Base-by-base conservation (phyloP, 1,284 basidiomycete species). In the Boletus smithii region DNA sequence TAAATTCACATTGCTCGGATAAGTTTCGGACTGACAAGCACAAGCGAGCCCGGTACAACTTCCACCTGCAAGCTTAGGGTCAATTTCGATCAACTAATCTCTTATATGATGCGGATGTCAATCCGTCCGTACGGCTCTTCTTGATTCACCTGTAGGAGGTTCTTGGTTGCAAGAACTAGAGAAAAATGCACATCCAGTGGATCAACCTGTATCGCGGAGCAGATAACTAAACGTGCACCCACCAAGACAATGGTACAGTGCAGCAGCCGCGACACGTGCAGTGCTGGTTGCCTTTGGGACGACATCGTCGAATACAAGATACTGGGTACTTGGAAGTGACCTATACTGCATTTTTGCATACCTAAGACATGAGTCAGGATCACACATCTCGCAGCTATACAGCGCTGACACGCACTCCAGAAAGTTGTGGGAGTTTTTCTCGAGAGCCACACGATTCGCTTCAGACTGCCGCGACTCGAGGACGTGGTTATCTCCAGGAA, bases 181-280 rank as follows among this genome's bases (percentile, higher is more conserved):
- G 33, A 38, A 23, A 37, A 39, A n/a, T n/a, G n/a, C 14, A 26
- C 16, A 38, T 24, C 48, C 24, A 32, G 17, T 23, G 22, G 8
- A n/a, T 22, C 13, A 14, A 36, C 29, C 18, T 10, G 20, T 9
- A 33, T 14, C n/a, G 6, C 29, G 10, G 16, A 23, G 14, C 29
- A 7, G 7, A 11, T 22, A 14, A 23, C 32, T n/a, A 13, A 8
- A n/a, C 44, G 31, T 22, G 23, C 11, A 68, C 79, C 42, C 49
- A 88, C 87, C 85, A 42, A 90, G 73, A 62, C 85, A 88, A 54
- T 91, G 87, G 67, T 91, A 88, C 61, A 91, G 82, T 5, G 80
- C 88, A 24, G 85, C 79, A 14, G 87, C 79, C 6, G 86, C 88
- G 27, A 91, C 84, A 58, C 83, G 85, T 14, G 78, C 72, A 3